Conservation (phyloP, 768 basidiomycete genomes). For the Termitomyces sp. region DNA sequence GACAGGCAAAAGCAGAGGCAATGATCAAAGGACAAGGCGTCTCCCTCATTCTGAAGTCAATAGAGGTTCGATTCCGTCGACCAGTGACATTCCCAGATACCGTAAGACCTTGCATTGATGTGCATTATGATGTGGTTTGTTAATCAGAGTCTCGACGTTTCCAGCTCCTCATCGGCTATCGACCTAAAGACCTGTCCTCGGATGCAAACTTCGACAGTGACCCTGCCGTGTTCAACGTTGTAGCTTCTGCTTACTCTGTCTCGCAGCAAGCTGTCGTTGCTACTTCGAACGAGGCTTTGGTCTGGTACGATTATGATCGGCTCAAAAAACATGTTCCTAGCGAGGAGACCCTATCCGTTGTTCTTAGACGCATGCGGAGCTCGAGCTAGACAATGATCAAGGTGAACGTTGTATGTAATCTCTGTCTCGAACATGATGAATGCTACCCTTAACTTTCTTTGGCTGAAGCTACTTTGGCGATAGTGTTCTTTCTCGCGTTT, state of each 20-base stretch:
- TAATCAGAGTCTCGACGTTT: slow-evolving; percentile 1
- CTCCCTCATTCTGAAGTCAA: slow-evolving; percentile 70
- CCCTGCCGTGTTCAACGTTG: slow-evolving; percentile 41
- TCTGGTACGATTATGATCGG: slow-evolving; percentile 76
- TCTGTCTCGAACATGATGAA: slow-evolving; percentile 1
- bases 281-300: slow-evolving; percentile 55
- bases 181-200: slow-evolving; percentile 25
- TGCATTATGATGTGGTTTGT: not conserved
- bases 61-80: slow-evolving; percentile 59
- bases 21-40: slow-evolving; percentile 61
- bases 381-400: not conserved
- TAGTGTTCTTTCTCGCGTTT: not conserved
- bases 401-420: not conserved
- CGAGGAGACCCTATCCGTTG: slow-evolving; percentile 34
- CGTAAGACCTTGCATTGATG: slow-evolving; percentile 26
- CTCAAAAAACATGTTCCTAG: slow-evolving; percentile 62
- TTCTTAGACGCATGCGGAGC: slow-evolving; percentile 16
- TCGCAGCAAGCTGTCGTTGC: slow-evolving; percentile 58
- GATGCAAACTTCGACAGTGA: slow-evolving; percentile 17
- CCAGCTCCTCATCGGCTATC: slow-evolving; percentile 63
- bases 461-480: not conserved
- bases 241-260: slow-evolving; percentile 58
- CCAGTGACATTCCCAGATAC: slow-evolving; percentile 78
- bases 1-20: slow-evolving; percentile 43
- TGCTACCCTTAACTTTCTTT: slow-evolving; percentile 1